Evolutionary conservation across 1,139 yeast genomes (phyloP).

Genomic region (Chernovozyma aurita): DNA sequence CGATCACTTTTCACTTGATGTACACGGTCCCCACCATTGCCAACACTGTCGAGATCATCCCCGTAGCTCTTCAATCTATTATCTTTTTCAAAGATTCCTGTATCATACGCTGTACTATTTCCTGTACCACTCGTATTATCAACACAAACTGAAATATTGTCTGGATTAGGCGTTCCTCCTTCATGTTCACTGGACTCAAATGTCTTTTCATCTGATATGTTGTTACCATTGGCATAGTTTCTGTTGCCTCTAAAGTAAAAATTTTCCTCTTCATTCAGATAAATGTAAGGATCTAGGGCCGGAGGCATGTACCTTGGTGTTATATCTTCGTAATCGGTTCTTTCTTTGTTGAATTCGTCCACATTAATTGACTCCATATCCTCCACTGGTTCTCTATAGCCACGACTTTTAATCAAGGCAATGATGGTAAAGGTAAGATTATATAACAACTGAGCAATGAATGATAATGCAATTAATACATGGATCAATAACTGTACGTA

Average conservation of each 20-base stretch:
- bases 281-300: not conserved
- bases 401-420: not conserved
- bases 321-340: not conserved
- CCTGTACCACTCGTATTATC: not conserved
- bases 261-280: constrained; percentile 8
- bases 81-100: too few relatives aligned
- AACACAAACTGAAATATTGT: not conserved
- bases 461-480: constrained; percentile 31
- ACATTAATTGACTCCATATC: constrained; percentile 14
- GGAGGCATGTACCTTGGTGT: not conserved
- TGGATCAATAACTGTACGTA: constrained; percentile 40
- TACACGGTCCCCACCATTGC: not conserved
- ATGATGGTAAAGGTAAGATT: constrained; percentile 25
- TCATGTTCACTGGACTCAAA: not conserved
- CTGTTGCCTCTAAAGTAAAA: constrained; percentile 12
- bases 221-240: not conserved
- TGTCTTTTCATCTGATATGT: not conserved
- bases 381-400: not conserved
- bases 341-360: constrained; percentile 1
- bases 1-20: not conserved
- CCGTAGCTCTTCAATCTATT: not conserved
- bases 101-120: not conserved
- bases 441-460: constrained; percentile 29
- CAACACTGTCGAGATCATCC: not conserved
- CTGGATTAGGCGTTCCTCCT: not conserved